These are phyloP conservation scores for Botryotinia calthae DNA, from an alignment of 2,329 filamentous ascomycete genomes.

Conservation along the genomic window DNA sequence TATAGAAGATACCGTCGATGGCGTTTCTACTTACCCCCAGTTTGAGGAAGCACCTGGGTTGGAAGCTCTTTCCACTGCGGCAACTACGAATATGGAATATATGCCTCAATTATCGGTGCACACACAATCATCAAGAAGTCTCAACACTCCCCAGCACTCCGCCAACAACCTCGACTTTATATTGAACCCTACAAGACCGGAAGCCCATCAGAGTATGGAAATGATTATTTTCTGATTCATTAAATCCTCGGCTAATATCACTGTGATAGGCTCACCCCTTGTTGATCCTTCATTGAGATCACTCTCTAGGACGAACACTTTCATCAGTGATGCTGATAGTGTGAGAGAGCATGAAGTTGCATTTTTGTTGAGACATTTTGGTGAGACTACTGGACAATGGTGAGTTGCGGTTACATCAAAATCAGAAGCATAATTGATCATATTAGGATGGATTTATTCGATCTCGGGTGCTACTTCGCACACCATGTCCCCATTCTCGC, in stretches of 20 bases:
- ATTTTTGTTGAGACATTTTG: constrained; percentile 59
- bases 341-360: constrained; percentile 55
- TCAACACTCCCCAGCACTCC: constrained; percentile 31
- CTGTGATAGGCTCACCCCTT: constrained; percentile 42
- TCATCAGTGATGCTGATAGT: constrained; percentile 25
- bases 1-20: constrained; percentile 29
- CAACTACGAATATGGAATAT: constrained; percentile 44
- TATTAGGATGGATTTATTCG: constrained; percentile 52
- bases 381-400: constrained; percentile 59
- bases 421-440: constrained; percentile 9
- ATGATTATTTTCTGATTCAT: background rate
- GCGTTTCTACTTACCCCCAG: constrained; percentile 27
- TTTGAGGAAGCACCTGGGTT: constrained; percentile 48
- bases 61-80: constrained; percentile 53
- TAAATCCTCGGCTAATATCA: constrained; percentile 29
- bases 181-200: constrained; percentile 44
- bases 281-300: constrained; percentile 44
- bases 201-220: constrained; percentile 28
- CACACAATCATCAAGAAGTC: constrained; percentile 27
- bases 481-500: constrained; percentile 59
- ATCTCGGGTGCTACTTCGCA: constrained; percentile 57
- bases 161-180: constrained; percentile 54
- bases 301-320: constrained; percentile 14
- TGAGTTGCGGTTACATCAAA: constrained; percentile 32
- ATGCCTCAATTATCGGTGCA: constrained; percentile 29